Evolutionary conservation across 176 grass and related monocot species (phyloP).

Genomic region (Lolium perenne): DNA sequence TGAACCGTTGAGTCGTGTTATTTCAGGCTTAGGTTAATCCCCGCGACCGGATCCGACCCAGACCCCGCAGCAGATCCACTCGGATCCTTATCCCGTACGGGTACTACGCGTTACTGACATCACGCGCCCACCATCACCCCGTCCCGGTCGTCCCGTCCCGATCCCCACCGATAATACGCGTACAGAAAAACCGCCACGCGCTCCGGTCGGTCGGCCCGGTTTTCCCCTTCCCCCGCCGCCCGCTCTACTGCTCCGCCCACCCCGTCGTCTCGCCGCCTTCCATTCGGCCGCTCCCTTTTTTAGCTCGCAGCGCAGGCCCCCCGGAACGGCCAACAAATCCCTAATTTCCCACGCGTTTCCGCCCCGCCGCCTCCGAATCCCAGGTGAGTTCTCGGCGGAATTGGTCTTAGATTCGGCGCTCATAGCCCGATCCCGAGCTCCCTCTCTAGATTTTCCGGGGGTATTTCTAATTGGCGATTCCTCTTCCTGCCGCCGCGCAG

Average conservation of each 20-base stretch:
- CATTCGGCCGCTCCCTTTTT: neutral
- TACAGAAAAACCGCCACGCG: slow-evolving; percentile 9
- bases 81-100: neutral
- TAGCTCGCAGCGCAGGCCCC: neutral
- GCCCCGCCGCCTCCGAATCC: neutral
- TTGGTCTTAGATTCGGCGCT: neutral
- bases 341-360: slow-evolving; percentile 4
- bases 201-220: neutral
- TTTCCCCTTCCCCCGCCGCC: no score
- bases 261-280: slow-evolving; percentile 29
- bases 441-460: neutral
- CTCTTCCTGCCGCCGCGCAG: neutral
- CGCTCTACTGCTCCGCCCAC: neutral
- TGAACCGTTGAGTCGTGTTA: no score
- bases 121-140: neutral
- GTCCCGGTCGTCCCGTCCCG: neutral
- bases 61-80: neutral
- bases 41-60: no score
- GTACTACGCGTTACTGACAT: neutral
- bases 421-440: neutral
- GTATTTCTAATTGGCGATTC: neutral
- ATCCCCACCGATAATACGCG: neutral
- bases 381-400: slow-evolving; percentile 19
- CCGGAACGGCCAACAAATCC: neutral
- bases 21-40: no score